phyloP scores from a whole-genome alignment of 371 early-diverging fungal genomes.

The Chytridiales sp. region DNA sequence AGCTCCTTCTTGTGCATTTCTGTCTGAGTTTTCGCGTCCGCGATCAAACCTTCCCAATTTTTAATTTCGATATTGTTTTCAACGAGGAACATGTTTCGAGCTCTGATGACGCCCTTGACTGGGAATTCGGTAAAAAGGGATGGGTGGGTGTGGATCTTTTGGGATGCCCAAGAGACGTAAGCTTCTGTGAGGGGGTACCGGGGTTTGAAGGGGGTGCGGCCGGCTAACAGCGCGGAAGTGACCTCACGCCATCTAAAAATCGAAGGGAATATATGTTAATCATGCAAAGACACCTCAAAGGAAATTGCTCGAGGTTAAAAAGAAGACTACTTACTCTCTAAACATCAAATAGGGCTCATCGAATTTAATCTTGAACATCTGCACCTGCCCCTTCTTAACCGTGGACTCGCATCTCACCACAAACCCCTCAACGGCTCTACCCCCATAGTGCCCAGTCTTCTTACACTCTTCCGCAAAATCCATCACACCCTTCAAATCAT shows the following conservation, averaged over 20 bases:
- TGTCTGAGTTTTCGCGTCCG: not conserved
- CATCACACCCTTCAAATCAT: conserved; percentile 54
- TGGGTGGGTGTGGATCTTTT: conserved; percentile 61
- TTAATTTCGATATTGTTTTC: conserved; percentile 24
- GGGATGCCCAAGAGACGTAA: conserved; percentile 77
- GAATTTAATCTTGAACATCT: conserved; percentile 86
- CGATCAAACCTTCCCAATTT: no score
- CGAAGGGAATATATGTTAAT: not conserved
- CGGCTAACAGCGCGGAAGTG: conserved; percentile 60
- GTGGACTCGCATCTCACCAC: conserved; percentile 80
- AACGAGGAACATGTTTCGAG: conserved; percentile 69
- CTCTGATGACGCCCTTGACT: conserved; percentile 76
- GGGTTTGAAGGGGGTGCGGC: conserved; percentile 38
- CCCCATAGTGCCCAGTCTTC: conserved; percentile 60
- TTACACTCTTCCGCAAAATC: conserved; percentile 65
- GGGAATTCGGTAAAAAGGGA: conserved; percentile 67
- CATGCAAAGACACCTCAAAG: not conserved
- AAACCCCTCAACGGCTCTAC: conserved; percentile 84
- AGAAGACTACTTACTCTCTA: conserved; percentile 59
- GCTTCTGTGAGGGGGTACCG: conserved; percentile 60
- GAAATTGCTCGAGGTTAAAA: not conserved
- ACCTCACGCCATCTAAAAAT: conserved; percentile 77
- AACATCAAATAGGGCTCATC: conserved; percentile 90
- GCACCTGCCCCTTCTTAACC: conserved; percentile 20
- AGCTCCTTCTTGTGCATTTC: not conserved